phyloP scores from a whole-genome alignment of 257 asterid genomes.

The Knoxia roxburghii region DNA sequence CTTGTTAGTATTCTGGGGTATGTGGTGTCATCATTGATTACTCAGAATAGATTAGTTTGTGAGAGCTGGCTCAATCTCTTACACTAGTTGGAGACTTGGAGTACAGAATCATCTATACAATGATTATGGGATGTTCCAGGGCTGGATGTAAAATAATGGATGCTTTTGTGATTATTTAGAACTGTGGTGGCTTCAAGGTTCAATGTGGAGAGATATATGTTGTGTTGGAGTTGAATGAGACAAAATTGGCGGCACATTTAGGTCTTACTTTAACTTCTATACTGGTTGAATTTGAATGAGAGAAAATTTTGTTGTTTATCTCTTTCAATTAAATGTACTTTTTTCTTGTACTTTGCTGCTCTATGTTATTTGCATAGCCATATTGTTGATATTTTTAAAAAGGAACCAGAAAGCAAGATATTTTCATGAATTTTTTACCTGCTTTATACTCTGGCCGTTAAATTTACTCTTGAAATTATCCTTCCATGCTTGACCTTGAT shows the following conservation, averaged over 20 bases:
- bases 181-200: too few relatives aligned
- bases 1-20: neutral
- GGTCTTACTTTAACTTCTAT: neutral
- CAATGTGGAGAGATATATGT: neutral
- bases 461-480: neutral
- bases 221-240: neutral
- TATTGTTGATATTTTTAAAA: neutral
- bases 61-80: neutral
- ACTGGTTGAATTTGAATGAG: neutral
- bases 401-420: neutral
- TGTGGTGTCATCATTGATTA: neutral
- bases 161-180: constrained; percentile 1
- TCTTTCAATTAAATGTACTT: neutral
- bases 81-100: neutral
- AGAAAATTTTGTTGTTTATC: neutral
- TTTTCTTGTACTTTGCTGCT: neutral
- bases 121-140: neutral
- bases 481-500: neutral
- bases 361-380: neutral
- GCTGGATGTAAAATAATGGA: neutral
- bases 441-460: neutral
- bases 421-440: neutral
- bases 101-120: neutral
- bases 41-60: neutral
- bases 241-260: neutral